Percentiles rank a stretch among this genome's conserved stretches.
phyloP scores from a whole-genome alignment of 1,284 basidiomycete genomes.

The Erythrobasidium hasegawianum region DNA sequence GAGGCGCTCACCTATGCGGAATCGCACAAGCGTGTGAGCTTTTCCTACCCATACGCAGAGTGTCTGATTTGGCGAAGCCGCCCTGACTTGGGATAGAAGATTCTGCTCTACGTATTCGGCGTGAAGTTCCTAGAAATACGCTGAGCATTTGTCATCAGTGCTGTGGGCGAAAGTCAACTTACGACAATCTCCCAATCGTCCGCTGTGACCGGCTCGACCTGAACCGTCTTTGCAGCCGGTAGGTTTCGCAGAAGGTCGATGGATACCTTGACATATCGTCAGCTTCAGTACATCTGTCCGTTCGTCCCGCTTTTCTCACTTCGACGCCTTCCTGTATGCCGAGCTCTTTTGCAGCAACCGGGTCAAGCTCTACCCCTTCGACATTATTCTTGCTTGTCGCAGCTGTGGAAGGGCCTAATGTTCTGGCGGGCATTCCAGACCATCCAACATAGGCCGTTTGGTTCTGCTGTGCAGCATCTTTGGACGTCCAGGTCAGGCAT shows the following conservation, averaged over 20 bases:
- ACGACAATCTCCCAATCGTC: slow-evolving; percentile 99
- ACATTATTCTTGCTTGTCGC: slow-evolving; percentile 43
- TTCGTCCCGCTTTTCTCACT: slow-evolving; percentile 53
- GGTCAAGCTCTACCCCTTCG: slow-evolving; percentile 88
- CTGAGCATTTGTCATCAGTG: background rate
- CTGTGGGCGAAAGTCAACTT: slow-evolving; percentile 46
- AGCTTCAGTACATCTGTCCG: background rate
- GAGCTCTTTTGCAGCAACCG: slow-evolving; percentile 73
- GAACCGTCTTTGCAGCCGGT: slow-evolving; percentile 69
- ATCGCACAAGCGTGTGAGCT: slow-evolving; percentile 65
- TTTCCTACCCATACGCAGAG: slow-evolving; percentile 90
- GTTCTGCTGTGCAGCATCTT: slow-evolving; percentile 54
- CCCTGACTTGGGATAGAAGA: slow-evolving; percentile 84
- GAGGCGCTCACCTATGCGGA: slow-evolving; percentile 65
- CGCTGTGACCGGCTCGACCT: slow-evolving; percentile 79
- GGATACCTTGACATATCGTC: slow-evolving; percentile 63
- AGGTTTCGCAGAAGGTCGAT: slow-evolving; percentile 80
- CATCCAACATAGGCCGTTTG: slow-evolving; percentile 70
- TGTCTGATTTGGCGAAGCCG: slow-evolving; percentile 75
- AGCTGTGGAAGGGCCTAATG: slow-evolving; percentile 56
- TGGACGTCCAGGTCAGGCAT: slow-evolving; percentile 59
- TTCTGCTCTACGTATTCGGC: slow-evolving; percentile 85
- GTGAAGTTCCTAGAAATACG: slow-evolving; percentile 65
- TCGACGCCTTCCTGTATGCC: slow-evolving; percentile 68
- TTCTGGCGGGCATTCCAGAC: slow-evolving; percentile 73